A percentile compares a stretch with the other conserved stretches of the same genome.
phyloP scores from a whole-genome alignment of 1,284 basidiomycete genomes.

The Filobasidium uniguttulatum region DNA sequence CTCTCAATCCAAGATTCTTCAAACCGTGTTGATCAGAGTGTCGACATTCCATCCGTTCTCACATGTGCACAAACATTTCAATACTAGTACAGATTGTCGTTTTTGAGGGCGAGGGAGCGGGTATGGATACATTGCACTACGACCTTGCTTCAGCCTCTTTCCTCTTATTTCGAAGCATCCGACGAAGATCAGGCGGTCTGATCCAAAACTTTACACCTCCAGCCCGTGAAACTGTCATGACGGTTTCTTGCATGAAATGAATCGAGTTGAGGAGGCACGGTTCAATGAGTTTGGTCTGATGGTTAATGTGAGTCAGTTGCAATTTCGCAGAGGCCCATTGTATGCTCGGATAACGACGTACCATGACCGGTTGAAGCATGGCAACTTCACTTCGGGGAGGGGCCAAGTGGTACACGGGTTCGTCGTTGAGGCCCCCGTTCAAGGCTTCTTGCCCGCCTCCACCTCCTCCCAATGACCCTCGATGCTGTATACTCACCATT shows the following conservation, averaged over 20 bases:
- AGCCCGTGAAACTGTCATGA: constrained; percentile 59
- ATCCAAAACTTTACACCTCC: constrained; percentile 72
- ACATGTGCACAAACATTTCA: no score
- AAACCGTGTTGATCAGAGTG: no score
- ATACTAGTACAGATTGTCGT: no score
- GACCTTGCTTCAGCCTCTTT: no score
- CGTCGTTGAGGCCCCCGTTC: constrained; percentile 37
- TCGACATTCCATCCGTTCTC: no score
- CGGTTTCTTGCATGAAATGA: constrained; percentile 54
- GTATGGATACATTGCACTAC: no score
- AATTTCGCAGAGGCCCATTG: no score
- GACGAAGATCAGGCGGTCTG: constrained; percentile 41
- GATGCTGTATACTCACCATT: constrained; percentile 40
- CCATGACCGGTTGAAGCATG: constrained; percentile 77
- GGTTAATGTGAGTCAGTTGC: no score
- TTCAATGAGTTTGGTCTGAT: constrained; percentile 62
- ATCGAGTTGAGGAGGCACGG: constrained; percentile 57
- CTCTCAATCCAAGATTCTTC: no score
- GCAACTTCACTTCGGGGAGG: constrained; percentile 79
- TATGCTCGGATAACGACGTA: constrained; percentile 37
- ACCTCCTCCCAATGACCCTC: constrained; percentile 15
- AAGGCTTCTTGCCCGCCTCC: constrained; percentile 39
- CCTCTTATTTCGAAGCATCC: neutral
- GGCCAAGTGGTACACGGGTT: constrained; percentile 56
- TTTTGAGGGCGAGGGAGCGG: no score